phyloP scores from a whole-genome alignment of 2,329 filamentous ascomycete genomes.

The Orbilia blumenaviensis region DNA sequence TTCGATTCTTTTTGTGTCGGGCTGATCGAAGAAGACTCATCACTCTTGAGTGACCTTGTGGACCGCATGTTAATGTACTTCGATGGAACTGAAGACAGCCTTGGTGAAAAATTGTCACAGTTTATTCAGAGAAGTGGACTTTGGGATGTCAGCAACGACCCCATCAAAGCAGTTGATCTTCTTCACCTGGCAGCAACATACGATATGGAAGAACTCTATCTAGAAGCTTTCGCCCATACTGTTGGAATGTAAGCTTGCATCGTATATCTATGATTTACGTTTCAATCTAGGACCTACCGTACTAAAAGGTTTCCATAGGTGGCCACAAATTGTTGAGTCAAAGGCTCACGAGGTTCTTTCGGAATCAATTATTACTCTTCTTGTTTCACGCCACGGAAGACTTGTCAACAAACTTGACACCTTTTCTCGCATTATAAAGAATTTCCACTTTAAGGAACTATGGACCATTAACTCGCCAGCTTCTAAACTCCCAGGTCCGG shows the following conservation, averaged over 20 bases:
- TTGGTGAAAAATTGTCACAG: slow-evolving; percentile 13
- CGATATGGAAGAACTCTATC: slow-evolving; percentile 34
- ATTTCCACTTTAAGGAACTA: slow-evolving; percentile 25
- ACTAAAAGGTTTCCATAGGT: slow-evolving; percentile 10
- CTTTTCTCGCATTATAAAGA: slow-evolving; percentile 10
- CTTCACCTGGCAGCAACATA: slow-evolving; percentile 36
- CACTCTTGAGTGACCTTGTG: slow-evolving; percentile 37
- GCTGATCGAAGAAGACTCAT: slow-evolving; percentile 30
- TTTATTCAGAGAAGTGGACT: slow-evolving; percentile 44
- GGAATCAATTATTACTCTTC: not conserved
- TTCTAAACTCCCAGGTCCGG: slow-evolving; percentile 3
- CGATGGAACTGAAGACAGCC: slow-evolving; percentile 32
- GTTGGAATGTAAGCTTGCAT: slow-evolving; percentile 40
- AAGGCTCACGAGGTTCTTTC: slow-evolving; percentile 22
- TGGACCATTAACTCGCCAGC: slow-evolving; percentile 30
- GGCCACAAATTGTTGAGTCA: slow-evolving; percentile 25
- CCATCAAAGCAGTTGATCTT: slow-evolving; percentile 37
- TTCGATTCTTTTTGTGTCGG: slow-evolving; percentile 46
- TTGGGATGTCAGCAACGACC: slow-evolving; percentile 52
- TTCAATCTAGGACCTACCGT: not conserved
- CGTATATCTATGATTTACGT: no score
- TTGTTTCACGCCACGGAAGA: not conserved
- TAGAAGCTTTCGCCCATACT: slow-evolving; percentile 38
- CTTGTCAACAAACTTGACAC: not conserved
- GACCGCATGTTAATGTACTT: slow-evolving; percentile 53